These are phyloP conservation scores for Mollisiaceae sp. DNA, from an alignment of 2,329 filamentous ascomycete species.

Conservation along the genomic window DNA sequence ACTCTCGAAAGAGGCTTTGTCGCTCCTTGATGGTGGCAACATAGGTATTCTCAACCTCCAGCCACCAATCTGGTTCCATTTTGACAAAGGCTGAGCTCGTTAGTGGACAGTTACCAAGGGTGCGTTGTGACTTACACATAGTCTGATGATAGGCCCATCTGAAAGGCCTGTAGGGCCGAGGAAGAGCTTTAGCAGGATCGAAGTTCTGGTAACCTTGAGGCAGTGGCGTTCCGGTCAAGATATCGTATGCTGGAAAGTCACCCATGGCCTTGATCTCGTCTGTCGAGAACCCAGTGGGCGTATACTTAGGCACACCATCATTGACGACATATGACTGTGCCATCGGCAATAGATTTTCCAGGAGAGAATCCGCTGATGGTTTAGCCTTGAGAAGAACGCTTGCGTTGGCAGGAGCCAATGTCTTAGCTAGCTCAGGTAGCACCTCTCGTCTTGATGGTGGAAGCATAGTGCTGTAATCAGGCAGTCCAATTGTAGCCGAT, in stretches of 20 bases:
- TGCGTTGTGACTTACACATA: conserved; percentile 69
- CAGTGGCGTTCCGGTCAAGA: conserved; percentile 74
- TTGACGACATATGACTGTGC: conserved; percentile 36
- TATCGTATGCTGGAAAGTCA: conserved; percentile 79
- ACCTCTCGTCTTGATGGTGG: conserved; percentile 39
- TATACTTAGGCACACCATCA: conserved; percentile 50
- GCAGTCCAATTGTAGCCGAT: conserved; percentile 11
- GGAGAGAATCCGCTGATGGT: conserved; percentile 29
- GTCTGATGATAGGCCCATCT: conserved; percentile 88
- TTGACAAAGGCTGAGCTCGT: conserved; percentile 69
- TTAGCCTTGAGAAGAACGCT: conserved; percentile 27
- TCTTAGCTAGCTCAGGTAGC: conserved; percentile 36
- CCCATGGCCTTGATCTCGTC: conserved; percentile 73
- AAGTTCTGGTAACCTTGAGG: conserved; percentile 69
- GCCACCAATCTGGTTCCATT: conserved; percentile 83
- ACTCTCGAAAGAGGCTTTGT: conserved; percentile 63
- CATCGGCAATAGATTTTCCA: conserved; percentile 35
- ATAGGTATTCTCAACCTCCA: conserved; percentile 84
- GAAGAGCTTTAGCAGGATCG: conserved; percentile 68
- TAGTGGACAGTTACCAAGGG: conserved; percentile 13
- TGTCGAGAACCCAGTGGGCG: conserved; percentile 72
- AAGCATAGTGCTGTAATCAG: conserved; percentile 35
- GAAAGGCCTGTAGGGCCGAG: conserved; percentile 81
- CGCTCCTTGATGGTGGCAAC: conserved; percentile 70
- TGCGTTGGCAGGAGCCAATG: conserved; percentile 26